These are phyloP conservation scores for Rutstroemia sp. DNA, from an alignment of 2,329 filamentous ascomycete species.

Conservation along the genomic window DNA sequence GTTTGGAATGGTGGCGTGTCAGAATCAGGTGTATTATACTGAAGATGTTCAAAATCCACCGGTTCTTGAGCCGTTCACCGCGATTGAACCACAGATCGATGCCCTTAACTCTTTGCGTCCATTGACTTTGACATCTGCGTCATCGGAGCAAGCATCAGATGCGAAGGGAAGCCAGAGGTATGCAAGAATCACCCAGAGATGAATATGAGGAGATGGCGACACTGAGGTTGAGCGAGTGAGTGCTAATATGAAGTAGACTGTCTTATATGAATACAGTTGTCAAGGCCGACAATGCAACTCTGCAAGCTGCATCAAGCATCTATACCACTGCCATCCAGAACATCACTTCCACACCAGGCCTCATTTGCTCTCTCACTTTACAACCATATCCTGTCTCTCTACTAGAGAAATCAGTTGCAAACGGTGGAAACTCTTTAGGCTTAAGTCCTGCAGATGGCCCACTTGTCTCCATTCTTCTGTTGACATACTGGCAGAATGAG, in stretches of 20 bases:
- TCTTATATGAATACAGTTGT: slow-evolving; percentile 1
- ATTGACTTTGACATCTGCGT: not conserved
- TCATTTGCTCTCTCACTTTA: not conserved
- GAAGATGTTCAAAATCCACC: not conserved
- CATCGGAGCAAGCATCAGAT: not conserved
- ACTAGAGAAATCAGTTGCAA: not conserved
- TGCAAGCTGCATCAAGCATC: not conserved
- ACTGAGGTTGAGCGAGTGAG: not conserved
- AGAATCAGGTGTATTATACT: not conserved
- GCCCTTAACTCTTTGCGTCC: not conserved
- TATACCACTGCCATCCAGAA: not conserved
- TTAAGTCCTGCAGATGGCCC: not conserved
- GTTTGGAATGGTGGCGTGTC: not conserved
- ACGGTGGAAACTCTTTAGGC: slow-evolving; percentile 1
- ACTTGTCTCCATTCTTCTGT: not conserved
- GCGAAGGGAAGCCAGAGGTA: not conserved
- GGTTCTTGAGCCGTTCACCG: not conserved
- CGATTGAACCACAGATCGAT: slow-evolving; percentile 6
- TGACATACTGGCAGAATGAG: not conserved
- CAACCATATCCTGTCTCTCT: not conserved
- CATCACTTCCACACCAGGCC: not conserved
- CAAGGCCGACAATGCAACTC: not conserved
- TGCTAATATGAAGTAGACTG: not conserved
- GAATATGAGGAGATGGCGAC: not conserved
- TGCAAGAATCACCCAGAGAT: not conserved